A percentile compares a stretch with the other conserved stretches of the same genome.
These are phyloP conservation scores for Scalesia atractyloides DNA, from an alignment of 129 eudicot species.

Conservation along the genomic window DNA sequence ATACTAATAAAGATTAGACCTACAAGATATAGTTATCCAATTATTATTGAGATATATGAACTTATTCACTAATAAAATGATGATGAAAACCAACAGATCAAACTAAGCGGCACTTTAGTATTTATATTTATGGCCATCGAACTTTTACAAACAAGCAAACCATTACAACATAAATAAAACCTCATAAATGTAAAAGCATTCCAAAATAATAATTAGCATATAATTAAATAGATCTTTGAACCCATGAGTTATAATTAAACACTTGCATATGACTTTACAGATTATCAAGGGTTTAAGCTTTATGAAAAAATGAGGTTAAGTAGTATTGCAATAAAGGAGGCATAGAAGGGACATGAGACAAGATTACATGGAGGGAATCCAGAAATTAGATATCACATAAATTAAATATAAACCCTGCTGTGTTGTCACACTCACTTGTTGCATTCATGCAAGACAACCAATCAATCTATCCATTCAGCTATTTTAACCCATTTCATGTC, in stretches of 20 bases:
- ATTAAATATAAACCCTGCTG: constrained; percentile 39
- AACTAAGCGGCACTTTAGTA: neutral
- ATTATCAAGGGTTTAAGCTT: constrained; percentile 20
- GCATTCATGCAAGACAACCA: constrained; percentile 83
- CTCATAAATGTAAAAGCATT: too few relatives aligned
- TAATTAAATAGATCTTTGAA: neutral
- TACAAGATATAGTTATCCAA: neutral
- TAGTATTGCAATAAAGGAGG: constrained; percentile 35
- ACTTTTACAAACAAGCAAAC: neutral
- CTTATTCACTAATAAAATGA: neutral
- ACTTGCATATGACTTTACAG: constrained; percentile 6
- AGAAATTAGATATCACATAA: constrained; percentile 44
- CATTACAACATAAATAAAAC: too few relatives aligned
- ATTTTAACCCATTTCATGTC: constrained; percentile 42
- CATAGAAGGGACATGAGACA: constrained; percentile 40
- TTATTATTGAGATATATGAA: too few relatives aligned
- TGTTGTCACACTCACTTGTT: constrained; percentile 73
- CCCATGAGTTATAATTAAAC: neutral
- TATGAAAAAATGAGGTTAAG: constrained; percentile 10
- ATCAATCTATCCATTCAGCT: constrained; percentile 58
- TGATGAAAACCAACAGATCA: neutral
- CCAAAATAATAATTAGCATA: neutral
- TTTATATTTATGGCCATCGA: neutral
- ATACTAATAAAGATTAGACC: neutral
- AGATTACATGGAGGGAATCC: constrained; percentile 53